phyloP scores from a whole-genome alignment of 345 rosid species.

The Angophora floribunda region DNA sequence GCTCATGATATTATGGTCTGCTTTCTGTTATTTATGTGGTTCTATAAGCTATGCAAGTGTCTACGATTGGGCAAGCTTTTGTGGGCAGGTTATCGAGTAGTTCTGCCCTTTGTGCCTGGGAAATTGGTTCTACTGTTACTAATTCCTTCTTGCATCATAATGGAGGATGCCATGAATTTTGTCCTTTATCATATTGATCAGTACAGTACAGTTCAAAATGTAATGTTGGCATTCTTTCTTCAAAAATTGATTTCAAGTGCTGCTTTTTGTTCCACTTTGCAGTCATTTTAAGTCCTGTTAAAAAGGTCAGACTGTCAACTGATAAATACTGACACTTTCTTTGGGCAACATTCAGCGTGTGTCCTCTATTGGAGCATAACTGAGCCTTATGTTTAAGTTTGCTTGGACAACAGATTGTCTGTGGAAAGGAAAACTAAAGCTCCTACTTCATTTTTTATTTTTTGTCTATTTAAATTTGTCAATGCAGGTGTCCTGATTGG shows the following conservation, averaged over 20 bases:
- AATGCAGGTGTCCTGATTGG: slow-evolving; percentile 55
- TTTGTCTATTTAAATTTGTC: neutral
- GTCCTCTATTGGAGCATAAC: neutral
- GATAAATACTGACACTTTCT: neutral
- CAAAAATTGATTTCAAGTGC: neutral
- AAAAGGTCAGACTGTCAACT: neutral
- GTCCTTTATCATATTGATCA: neutral
- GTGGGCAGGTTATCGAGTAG: neutral
- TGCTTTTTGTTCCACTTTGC: neutral
- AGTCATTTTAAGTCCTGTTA: neutral
- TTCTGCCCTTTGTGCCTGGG: neutral
- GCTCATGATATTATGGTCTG: neutral
- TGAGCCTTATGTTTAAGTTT: neutral
- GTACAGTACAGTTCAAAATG: neutral
- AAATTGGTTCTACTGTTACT: neutral
- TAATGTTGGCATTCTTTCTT: neutral
- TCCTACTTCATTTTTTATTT: neutral
- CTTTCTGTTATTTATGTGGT: neutral
- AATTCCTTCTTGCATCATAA: neutral
- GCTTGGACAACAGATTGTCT: neutral
- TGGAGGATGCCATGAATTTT: neutral
- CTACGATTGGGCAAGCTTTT: neutral
- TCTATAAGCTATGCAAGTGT: neutral
- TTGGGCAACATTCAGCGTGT: neutral
- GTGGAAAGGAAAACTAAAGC: neutral